Percentiles rank a stretch among this genome's conserved stretches.
Evolutionary conservation across 2,329 filamentous ascomycete genomes (phyloP).

Genomic region (Septoria petroselini): DNA sequence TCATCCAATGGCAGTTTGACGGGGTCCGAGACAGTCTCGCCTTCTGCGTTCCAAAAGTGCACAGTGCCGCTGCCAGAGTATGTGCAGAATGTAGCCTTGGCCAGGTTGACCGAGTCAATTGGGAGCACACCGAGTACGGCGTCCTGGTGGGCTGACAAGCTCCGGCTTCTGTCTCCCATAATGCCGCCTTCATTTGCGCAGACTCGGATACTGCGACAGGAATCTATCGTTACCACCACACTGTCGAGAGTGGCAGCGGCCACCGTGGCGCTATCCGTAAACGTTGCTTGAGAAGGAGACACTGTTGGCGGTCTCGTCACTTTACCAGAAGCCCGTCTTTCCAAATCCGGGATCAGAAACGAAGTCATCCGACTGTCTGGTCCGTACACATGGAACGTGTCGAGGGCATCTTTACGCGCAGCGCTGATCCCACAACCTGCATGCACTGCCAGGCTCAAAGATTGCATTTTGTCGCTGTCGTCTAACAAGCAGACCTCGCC

Average conservation of each 20-base stretch:
- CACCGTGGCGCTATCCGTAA: conserved; percentile 20
- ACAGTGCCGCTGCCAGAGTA: conserved; percentile 82
- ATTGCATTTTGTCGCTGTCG: conserved; percentile 68
- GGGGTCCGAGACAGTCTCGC: conserved; percentile 59
- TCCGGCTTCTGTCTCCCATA: conserved; percentile 27
- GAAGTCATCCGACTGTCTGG: conserved; percentile 57
- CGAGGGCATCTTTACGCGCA: conserved; percentile 58
- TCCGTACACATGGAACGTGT: conserved; percentile 66
- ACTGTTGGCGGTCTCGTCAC: conserved; percentile 24
- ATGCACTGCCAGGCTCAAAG: conserved; percentile 63
- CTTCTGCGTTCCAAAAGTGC: conserved; percentile 76
- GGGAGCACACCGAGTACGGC: conserved; percentile 68
- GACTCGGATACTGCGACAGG: conserved; percentile 26
- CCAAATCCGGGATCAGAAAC: conserved; percentile 41
- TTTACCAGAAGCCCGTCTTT: conserved; percentile 29
- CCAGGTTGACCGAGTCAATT: conserved; percentile 58
- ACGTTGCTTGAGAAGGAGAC: conserved; percentile 20
- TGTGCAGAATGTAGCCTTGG: conserved; percentile 74
- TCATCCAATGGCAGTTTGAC: conserved; percentile 70
- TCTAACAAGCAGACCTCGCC: conserved; percentile 89
- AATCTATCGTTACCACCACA: conserved; percentile 33
- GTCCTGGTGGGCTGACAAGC: conserved; percentile 56
- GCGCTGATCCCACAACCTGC: conserved; percentile 67
- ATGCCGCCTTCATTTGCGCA: conserved; percentile 12
- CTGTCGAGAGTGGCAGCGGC: conserved; percentile 41